These are phyloP conservation scores for Guyanaporus albipodus DNA, from an alignment of 768 basidiomycete genomes.

Conservation along the genomic window DNA sequence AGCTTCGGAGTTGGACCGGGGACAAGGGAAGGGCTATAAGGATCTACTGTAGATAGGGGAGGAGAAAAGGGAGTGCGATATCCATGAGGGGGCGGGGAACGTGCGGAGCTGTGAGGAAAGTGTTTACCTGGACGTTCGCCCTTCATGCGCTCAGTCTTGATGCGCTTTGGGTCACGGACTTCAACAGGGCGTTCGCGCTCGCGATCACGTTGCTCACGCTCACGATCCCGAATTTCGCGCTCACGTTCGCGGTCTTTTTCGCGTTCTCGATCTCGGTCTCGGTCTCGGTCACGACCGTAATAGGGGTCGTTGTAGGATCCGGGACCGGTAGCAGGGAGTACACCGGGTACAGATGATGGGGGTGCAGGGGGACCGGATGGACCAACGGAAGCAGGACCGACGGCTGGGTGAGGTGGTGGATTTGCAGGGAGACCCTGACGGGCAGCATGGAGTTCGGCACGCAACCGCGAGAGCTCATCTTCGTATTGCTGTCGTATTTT, in stretches of 20 bases:
- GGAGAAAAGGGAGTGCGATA: slow-evolving; percentile 24
- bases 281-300: slow-evolving; percentile 36
- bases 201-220: slow-evolving; percentile 39
- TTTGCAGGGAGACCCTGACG: slow-evolving; percentile 38
- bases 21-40: slow-evolving; percentile 34
- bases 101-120: slow-evolving; percentile 19
- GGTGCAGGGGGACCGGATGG: slow-evolving; percentile 33
- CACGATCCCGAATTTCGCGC: slow-evolving; percentile 35
- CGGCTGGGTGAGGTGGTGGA: slow-evolving; percentile 34
- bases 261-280: slow-evolving; percentile 39
- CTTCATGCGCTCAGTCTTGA: slow-evolving; percentile 52
- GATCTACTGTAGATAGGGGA: slow-evolving; percentile 28
- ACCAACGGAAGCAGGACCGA: slow-evolving; percentile 32
- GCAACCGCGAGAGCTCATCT: slow-evolving; percentile 70
- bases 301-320: slow-evolving; percentile 36
- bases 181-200: slow-evolving; percentile 47
- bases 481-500: slow-evolving; percentile 88
- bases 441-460: slow-evolving; percentile 59
- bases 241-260: slow-evolving; percentile 40
- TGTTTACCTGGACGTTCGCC: slow-evolving; percentile 41
- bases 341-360: slow-evolving; percentile 29
- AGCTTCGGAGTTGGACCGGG: slow-evolving; percentile 40
- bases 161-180: slow-evolving; percentile 54
- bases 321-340: slow-evolving; percentile 27
- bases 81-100: slow-evolving; percentile 34